Percentiles rank a stretch among this genome's conserved stretches.
Conservation (phyloP, 2,329 filamentous ascomycete genomes). For the Fusarium illudens region DNA sequence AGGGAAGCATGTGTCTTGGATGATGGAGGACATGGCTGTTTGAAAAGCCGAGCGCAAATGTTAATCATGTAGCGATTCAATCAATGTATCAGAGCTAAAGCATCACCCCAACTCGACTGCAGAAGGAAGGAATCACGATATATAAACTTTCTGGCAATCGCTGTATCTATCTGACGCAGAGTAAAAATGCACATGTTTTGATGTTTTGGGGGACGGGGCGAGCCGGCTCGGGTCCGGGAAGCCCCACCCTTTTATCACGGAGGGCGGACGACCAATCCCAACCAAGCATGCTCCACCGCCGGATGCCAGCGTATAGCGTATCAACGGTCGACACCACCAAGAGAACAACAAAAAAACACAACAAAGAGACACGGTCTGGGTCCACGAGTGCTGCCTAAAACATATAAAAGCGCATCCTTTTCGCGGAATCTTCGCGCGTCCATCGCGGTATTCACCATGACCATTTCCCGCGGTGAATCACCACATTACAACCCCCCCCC, state of each 20-base stretch:
- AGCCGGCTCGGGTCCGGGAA: constrained; percentile 3
- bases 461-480: neutral
- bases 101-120: neutral
- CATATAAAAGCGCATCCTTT: neutral
- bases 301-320: constrained; percentile 32
- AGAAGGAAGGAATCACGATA: neutral
- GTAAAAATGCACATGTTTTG: too few species aligned
- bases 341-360: constrained; percentile 9
- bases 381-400: neutral
- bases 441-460: neutral
- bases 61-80: neutral
- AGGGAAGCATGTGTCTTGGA: neutral
- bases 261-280: neutral
- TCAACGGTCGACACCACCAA: constrained; percentile 22
- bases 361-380: neutral
- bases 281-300: neutral
- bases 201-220: neutral
- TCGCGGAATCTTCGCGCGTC: neutral
- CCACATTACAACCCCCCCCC: neutral
- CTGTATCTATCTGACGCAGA: neutral
- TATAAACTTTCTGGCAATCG: neutral
- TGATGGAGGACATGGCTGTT: neutral
- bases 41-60: neutral
- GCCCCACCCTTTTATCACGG: constrained; percentile 4
- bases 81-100: neutral